Conservation (phyloP, 306 rosid genomes). For the Quercus variabilis region DNA sequence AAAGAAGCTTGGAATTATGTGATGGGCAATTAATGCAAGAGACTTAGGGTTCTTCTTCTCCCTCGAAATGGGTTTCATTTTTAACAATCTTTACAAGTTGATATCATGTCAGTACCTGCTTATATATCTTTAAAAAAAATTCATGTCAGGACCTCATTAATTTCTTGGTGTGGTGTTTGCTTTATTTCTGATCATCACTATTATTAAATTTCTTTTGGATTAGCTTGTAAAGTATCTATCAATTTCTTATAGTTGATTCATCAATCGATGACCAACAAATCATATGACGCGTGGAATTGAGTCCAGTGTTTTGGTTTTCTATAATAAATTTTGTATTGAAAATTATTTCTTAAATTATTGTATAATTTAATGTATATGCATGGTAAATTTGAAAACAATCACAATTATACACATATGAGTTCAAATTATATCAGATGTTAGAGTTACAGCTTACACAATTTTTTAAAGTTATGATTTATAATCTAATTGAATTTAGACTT, state of each 20-base stretch:
- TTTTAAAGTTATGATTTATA: too few species aligned
- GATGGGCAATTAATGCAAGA: slow-evolving; percentile 58
- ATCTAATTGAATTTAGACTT: too few species aligned
- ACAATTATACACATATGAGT: too few species aligned
- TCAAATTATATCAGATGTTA: too few species aligned
- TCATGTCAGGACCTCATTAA: slow-evolving; percentile 73
- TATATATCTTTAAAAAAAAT: too few species aligned
- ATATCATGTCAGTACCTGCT: slow-evolving; percentile 53
- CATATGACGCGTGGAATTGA: background rate
- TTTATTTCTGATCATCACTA: background rate
- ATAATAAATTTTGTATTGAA: too few species aligned
- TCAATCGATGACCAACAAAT: background rate
- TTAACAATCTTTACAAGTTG: slow-evolving; percentile 51
- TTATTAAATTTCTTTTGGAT: background rate
- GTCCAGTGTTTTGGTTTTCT: too few species aligned
- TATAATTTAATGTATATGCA: accelerated
- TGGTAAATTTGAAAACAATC: too few species aligned
- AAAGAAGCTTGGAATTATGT: slow-evolving; percentile 56
- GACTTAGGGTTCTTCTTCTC: slow-evolving; percentile 35
- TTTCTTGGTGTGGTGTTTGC: slow-evolving; percentile 22
- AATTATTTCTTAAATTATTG: too few species aligned
- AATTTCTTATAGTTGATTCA: background rate
- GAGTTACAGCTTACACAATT: too few species aligned
- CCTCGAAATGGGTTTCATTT: slow-evolving; percentile 47
- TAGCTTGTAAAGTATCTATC: background rate